A percentile compares a stretch with the other conserved stretches of the same genome.
These are phyloP conservation scores for Sclerotinia trifoliorum DNA, from an alignment of 2,329 filamentous ascomycete species.

Conservation along the genomic window DNA sequence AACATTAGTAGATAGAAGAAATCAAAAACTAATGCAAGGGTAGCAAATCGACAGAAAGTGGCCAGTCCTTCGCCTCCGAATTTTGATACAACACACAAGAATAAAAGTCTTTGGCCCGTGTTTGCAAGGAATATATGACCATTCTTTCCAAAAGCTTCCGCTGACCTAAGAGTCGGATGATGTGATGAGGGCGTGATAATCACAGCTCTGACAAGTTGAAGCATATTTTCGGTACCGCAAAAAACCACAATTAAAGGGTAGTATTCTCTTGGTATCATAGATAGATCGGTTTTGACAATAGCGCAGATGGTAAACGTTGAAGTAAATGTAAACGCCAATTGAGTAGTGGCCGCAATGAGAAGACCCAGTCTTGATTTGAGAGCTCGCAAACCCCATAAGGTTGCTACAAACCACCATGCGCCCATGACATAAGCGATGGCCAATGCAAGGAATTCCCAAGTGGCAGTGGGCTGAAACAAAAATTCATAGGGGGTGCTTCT, in stretches of 20 bases:
- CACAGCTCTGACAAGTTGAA: constrained; percentile 74
- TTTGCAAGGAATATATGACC: constrained; percentile 67
- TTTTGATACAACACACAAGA: constrained; percentile 64
- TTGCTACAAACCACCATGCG: constrained; percentile 63
- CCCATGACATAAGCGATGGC: constrained; percentile 64
- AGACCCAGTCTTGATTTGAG: constrained; percentile 75
- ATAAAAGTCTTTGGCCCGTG: constrained; percentile 65
- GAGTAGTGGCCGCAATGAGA: constrained; percentile 66
- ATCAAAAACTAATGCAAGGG: constrained; percentile 72
- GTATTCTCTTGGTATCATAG: constrained; percentile 68
- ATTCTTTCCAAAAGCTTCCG: constrained; percentile 71
- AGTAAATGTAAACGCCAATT: constrained; percentile 70
- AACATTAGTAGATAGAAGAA: constrained; percentile 78
- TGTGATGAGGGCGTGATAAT: constrained; percentile 69
- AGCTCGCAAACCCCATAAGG: constrained; percentile 66
- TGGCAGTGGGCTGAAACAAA: constrained; percentile 71
- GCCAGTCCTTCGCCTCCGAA: constrained; percentile 55
- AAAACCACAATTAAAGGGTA: constrained; percentile 76
- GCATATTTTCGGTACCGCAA: constrained; percentile 74
- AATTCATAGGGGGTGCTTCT: constrained; percentile 71
- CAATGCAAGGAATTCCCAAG: constrained; percentile 62
- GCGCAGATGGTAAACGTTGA: constrained; percentile 80
- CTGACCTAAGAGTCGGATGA: constrained; percentile 66
- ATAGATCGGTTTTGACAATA: constrained; percentile 71
- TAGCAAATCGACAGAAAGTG: constrained; percentile 74